Conservation (phyloP, 2,329 filamentous ascomycete species). For the Drechmeria coniospora region DNA sequence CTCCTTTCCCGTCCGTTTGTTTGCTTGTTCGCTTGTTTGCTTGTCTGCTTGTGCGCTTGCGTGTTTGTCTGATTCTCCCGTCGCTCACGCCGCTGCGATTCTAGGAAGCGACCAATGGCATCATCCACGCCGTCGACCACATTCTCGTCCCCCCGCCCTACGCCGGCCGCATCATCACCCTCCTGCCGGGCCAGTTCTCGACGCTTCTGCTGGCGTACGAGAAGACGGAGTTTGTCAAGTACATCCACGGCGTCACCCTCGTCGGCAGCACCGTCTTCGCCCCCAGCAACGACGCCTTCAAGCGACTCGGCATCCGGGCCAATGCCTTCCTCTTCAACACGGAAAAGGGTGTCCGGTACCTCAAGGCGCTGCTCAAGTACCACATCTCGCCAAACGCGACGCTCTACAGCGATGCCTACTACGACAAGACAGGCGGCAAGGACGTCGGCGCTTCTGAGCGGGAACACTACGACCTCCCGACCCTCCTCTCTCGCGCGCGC, state of each 20-base stretch:
- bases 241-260: slow-evolving; percentile 35
- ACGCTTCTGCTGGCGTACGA: slow-evolving; percentile 60
- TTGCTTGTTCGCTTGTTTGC: too few species aligned
- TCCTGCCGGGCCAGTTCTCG: slow-evolving; percentile 63
- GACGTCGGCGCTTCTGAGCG: slow-evolving; percentile 13
- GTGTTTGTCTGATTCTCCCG: too few species aligned
- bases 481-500: slow-evolving; percentile 49
- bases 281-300: slow-evolving; percentile 68
- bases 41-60: too few species aligned
- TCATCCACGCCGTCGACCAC: slow-evolving; percentile 62
- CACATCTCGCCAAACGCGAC: slow-evolving; percentile 61
- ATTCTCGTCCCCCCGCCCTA: slow-evolving; percentile 63
- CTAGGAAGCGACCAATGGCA: slow-evolving; percentile 61
- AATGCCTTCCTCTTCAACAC: slow-evolving; percentile 81
- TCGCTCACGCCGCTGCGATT: too few species aligned
- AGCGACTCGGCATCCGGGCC: slow-evolving; percentile 51
- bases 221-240: slow-evolving; percentile 56
- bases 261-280: slow-evolving; percentile 65
- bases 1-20: too few species aligned
- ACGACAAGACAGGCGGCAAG: slow-evolving; percentile 22
- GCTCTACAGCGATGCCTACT: slow-evolving; percentile 73
- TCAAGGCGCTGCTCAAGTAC: slow-evolving; percentile 65
- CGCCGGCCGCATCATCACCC: slow-evolving; percentile 34
- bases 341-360: slow-evolving; percentile 54
- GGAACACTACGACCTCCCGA: slow-evolving; percentile 55